Evolutionary conservation across 148 eudicot genomes (phyloP).

Genomic region (Oxyria digyna): DNA sequence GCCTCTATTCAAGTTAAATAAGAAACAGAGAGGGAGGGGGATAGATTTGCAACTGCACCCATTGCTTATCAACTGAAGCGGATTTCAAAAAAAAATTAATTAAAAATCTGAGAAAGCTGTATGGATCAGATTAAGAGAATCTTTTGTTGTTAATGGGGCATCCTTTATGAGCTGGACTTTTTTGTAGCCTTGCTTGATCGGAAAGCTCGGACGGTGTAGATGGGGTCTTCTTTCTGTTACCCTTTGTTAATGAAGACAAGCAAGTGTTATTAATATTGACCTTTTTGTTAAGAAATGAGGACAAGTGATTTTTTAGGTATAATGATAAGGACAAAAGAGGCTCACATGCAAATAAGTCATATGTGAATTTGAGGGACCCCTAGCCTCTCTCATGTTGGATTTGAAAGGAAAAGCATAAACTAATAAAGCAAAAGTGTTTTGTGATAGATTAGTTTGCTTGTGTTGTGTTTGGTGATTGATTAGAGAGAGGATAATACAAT

Average conservation of each 20-base stretch:
- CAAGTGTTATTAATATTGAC: not conserved
- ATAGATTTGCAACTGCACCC: not conserved
- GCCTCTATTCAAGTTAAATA: conserved; percentile 14
- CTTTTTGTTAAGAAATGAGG: conserved; percentile 4
- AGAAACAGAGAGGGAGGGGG: not conserved
- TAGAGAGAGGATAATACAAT: too few relatives aligned
- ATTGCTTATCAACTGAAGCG: not conserved
- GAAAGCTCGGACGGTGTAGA: not conserved
- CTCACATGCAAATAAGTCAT: conserved; percentile 29
- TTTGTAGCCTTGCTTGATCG: not conserved
- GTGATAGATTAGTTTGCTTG: too few relatives aligned
- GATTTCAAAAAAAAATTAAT: not conserved
- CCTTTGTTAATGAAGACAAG: conserved; percentile 8
- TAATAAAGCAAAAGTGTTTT: not conserved
- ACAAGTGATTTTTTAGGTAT: conserved; percentile 2
- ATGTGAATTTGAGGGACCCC: conserved; percentile 10
- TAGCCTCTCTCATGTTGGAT: not conserved
- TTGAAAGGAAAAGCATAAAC: not conserved
- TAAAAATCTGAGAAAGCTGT: not conserved
- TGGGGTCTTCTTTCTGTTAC: too few relatives aligned
- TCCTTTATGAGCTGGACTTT: conserved; percentile 5
- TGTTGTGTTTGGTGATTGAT: too few relatives aligned
- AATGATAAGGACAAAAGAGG: conserved; percentile 25
- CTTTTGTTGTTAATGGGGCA: not conserved
- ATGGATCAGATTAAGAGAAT: conserved; percentile 2